Evolutionary conservation across 495 filamentous ascomycete species (phyloP), one percentile per base, ranked within the genome.

Genomic region (Corynascus novoguineensis): DNA sequence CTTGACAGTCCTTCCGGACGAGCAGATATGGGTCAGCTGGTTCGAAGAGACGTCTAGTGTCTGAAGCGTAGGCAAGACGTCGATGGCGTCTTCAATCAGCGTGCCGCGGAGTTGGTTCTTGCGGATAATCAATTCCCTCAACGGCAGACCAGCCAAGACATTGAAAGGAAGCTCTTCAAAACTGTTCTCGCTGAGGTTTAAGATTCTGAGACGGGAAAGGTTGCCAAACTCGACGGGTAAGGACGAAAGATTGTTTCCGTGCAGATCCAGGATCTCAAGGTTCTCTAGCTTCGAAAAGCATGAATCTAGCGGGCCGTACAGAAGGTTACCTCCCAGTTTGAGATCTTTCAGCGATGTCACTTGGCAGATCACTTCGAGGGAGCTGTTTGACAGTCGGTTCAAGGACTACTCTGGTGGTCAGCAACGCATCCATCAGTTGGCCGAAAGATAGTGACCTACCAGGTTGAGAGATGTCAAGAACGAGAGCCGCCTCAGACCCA

Each of bases 381-480:
- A 80, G 45, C 80, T 76, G 69, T 88, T 86, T 1, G 72, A 74
- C 27, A 98, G 79, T 37, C 83, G 79, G 68, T 98, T 98, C 58
- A 87, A 84, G 1, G 92, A 88, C 85, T 88, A 35, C n/a, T n/a
- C n/a, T 7, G 21, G 45, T 8, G 6, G 54, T 65, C 28, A 65
- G 60, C 38, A 41, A 44, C 14, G 21, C 5, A 8, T 21, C 55
- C 11, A 8, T 34, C 15, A 17, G 34, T 0, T 31, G 24, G 0
- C 3, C n/a, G n/a, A 41, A 9, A 11, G n/a, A 29, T n/a, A 25
- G 28, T 0, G 0, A 69, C 81, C 62, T 70, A 87, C 85, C 58
- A 99, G 70, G 63, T 97, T 97, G 24, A 99, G 77, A 9, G 80
- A 83, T 10, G 87, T 90, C 44, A 99, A 74, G 53, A 81, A 71